Percentiles rank a stretch among this genome's conserved stretches.
Evolutionary conservation across 192 early-diverging fungal genomes (phyloP).

Genomic region (Coemansia sp.): DNA sequence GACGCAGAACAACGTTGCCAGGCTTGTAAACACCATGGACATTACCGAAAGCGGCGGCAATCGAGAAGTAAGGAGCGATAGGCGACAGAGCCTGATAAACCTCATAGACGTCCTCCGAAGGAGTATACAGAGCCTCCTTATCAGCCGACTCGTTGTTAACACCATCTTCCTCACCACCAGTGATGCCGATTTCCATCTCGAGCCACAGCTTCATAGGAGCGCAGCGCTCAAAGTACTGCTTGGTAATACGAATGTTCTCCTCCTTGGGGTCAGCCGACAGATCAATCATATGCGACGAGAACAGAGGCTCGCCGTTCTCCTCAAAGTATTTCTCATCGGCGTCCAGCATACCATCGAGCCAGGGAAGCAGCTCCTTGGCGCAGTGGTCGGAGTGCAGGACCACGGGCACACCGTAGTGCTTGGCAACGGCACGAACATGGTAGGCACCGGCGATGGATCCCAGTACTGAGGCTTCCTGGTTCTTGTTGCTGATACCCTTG

Average conservation of each 20-base stretch:
- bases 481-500: slow-evolving; percentile 87
- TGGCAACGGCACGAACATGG: slow-evolving; percentile 76
- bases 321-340: slow-evolving; percentile 96
- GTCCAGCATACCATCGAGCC: slow-evolving; percentile 96
- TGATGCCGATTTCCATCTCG: slow-evolving; percentile 99
- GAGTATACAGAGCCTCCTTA: slow-evolving; percentile 88
- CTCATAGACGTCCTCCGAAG: slow-evolving; percentile 95
- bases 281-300: slow-evolving; percentile 98
- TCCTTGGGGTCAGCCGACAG: slow-evolving; percentile 92
- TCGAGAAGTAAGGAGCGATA: slow-evolving; percentile 88
- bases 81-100: slow-evolving; percentile 87
- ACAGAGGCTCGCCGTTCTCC: slow-evolving; percentile 89
- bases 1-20: slow-evolving; percentile 93
- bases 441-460: slow-evolving; percentile 91
- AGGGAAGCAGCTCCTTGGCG: slow-evolving; percentile 93
- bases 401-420: slow-evolving; percentile 78
- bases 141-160: slow-evolving; percentile 94
- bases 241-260: slow-evolving; percentile 88
- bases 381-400: slow-evolving; percentile 94
- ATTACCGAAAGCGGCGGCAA: slow-evolving; percentile 94
- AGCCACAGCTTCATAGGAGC: slow-evolving; percentile 81
- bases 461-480: slow-evolving; percentile 85
- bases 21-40: slow-evolving; percentile 96
- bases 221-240: slow-evolving; percentile 92
- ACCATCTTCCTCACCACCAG: slow-evolving; percentile 98